These are phyloP conservation scores for Aspergillus sp. DNA, from an alignment of 2,329 filamentous ascomycete genomes.

Conservation along the genomic window DNA sequence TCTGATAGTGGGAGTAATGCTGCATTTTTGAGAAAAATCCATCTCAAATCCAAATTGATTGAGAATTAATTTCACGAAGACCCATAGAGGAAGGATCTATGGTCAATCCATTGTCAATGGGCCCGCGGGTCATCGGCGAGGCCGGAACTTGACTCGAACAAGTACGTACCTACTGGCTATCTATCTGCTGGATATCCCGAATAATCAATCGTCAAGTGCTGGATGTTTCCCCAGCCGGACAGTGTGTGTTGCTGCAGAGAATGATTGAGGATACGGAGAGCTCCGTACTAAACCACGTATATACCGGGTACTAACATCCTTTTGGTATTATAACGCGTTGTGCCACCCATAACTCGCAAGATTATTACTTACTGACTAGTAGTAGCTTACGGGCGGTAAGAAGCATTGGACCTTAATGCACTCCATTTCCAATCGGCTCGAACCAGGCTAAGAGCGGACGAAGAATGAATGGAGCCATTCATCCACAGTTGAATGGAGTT, in stretches of 20 bases:
- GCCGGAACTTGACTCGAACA: not conserved
- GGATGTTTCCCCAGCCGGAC: too few relatives aligned
- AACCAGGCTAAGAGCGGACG: constrained; percentile 10
- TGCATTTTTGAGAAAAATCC: not conserved
- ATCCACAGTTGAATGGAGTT: constrained; percentile 1
- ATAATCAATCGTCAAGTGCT: too few relatives aligned
- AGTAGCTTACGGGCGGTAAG: not conserved
- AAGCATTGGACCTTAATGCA: constrained; percentile 3
- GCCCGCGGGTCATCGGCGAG: not conserved
- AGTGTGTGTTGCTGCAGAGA: too few relatives aligned
- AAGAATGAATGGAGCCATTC: constrained; percentile 8
- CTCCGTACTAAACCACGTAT: not conserved
- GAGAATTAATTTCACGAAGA: not conserved
- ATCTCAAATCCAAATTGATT: not conserved
- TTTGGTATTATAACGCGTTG: not conserved
- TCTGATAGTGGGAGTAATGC: not conserved
- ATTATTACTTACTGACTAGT: not conserved
- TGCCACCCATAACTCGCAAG: too few relatives aligned
- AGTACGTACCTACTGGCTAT: not conserved
- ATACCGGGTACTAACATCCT: not conserved
- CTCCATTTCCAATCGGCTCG: constrained; percentile 9
- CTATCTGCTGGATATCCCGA: too few relatives aligned
- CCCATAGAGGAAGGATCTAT: not conserved
- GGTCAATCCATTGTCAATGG: not conserved
- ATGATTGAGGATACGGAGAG: not conserved